Percentiles rank a stretch among this genome's conserved stretches.
These are phyloP conservation scores for Phytophthora cactorum DNA, from an alignment of 352 stramenopile species.

Conservation along the genomic window DNA sequence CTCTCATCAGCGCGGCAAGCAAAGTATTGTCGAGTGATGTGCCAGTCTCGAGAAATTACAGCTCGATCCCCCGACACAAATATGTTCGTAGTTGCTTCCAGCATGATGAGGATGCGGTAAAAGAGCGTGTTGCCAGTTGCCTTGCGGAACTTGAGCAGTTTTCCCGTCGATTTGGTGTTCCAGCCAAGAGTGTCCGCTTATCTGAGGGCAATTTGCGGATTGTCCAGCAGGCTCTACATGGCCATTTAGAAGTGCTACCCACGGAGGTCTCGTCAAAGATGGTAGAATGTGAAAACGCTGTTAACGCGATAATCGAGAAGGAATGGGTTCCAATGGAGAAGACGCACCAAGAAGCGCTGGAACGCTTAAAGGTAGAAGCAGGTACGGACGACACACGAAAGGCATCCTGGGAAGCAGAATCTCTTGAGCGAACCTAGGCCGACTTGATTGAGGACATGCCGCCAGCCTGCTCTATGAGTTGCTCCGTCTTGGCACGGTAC, in stretches of 20 bases:
- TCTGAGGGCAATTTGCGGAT: constrained; percentile 55
- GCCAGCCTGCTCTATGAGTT: constrained; percentile 79
- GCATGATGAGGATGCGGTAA: constrained; percentile 53
- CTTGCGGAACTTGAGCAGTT: constrained; percentile 52
- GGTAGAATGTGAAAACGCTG: constrained; percentile 53
- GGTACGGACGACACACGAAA: neutral
- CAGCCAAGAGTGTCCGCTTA: constrained; percentile 43
- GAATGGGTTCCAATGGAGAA: constrained; percentile 71
- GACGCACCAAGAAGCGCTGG: constrained; percentile 49
- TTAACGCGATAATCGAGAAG: constrained; percentile 54
- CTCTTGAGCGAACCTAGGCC: constrained; percentile 14
- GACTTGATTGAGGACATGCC: constrained; percentile 57
- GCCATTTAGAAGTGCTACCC: constrained; percentile 64
- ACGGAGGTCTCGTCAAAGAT: constrained; percentile 62
- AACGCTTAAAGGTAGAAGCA: constrained; percentile 42
- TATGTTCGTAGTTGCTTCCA: constrained; percentile 57
- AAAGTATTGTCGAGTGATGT: constrained; percentile 8
- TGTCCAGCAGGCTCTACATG: constrained; percentile 63
- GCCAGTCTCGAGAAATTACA: constrained; percentile 27
- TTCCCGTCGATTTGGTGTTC: constrained; percentile 52
- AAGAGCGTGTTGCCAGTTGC: constrained; percentile 44
- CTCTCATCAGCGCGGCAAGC: constrained; percentile 25
- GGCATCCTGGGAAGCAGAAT: too few species aligned
- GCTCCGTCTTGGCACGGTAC: constrained; percentile 78
- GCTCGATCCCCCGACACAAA: constrained; percentile 47